Base-by-base conservation (phyloP, 2,329 filamentous ascomycete genomes). In the Cryphonectria nitschkei region DNA sequence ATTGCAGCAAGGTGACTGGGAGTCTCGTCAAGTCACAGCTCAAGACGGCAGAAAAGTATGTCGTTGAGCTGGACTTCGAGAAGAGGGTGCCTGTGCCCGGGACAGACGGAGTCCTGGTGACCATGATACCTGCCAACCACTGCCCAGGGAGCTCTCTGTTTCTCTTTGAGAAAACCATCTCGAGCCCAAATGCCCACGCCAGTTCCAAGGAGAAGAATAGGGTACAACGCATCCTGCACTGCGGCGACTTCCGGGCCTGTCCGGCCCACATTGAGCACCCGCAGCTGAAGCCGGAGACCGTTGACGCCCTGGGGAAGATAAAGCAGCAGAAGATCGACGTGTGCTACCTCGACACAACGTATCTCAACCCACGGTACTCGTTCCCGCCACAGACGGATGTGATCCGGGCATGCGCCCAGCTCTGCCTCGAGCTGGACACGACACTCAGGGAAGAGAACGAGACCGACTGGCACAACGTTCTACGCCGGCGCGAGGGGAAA, bases 321-420 rank as follows among this genome's bases (percentile, higher is more conserved):
- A 90, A 85, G 71, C 92, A 96, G 77, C 96, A 98, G 78, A 93
- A 91, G 76, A 94, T 99, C 68, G 95, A 99, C 77, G 90, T 95
- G 39, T 98, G 96, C 82, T 99, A 99, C 79, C 89, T 99, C 11
- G 96, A 99, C 78, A 99, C 96, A 0, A 99, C 96, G 0, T 99
- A 99, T 78, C 87, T 99, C 14, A 97, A 96, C 74, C 96, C 96
- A 0, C 94, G 95, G 74, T 99, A 98, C 80, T 92, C 95, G 0
- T 99, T 99, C 76, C 96, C 96, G 0, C 91, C 89, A 3, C 96
- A 99, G 78, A 87, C 92, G 70, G 91, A 96, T 75, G 96, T 99
- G 68, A 94, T 98, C 73, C 85, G 88, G 73, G 92, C 95, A 11
- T 98, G 94, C 77, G 93, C 94, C 4, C 92, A 97, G 50, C 89